Conservation (phyloP, 2,329 filamentous ascomycete genomes). For the Fusarium papillatum region DNA sequence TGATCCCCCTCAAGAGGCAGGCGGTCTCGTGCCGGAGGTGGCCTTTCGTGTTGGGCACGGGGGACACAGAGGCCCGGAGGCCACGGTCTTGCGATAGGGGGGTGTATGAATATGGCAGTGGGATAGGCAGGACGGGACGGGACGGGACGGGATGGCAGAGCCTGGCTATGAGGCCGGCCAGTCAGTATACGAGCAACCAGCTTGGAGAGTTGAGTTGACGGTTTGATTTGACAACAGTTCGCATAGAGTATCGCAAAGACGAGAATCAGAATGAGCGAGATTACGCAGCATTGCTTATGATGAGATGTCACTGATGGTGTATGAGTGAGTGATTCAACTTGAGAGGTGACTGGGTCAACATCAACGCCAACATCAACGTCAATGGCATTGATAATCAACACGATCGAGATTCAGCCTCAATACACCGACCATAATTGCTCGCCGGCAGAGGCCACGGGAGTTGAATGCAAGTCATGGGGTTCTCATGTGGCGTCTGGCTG, state of each 20-base stretch:
- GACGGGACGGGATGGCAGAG: background rate
- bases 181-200: slow-evolving; percentile 2
- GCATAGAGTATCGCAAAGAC: slow-evolving; percentile 2
- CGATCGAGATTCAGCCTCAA: background rate
- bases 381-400: slow-evolving; percentile 9
- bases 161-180: background rate
- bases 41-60: background rate
- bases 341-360: background rate
- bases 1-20: slow-evolving; percentile 17
- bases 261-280: slow-evolving; percentile 20
- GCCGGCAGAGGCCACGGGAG: background rate
- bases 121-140: background rate
- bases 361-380: background rate
- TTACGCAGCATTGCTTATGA: background rate
- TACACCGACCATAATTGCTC: no score
- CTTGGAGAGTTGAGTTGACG: background rate
- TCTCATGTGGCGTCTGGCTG: background rate
- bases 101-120: slow-evolving; percentile 3
- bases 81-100: slow-evolving; percentile 2
- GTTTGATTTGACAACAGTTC: slow-evolving; percentile 12
- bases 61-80: slow-evolving; percentile 7
- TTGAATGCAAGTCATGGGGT: slow-evolving; percentile 9
- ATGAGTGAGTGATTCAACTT: background rate
- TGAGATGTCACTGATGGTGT: background rate
- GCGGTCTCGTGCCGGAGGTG: slow-evolving; percentile 14